Evolutionary conservation across 1,139 yeast species (phyloP).

Genomic region (Lodderomyces oxycetoniae): DNA sequence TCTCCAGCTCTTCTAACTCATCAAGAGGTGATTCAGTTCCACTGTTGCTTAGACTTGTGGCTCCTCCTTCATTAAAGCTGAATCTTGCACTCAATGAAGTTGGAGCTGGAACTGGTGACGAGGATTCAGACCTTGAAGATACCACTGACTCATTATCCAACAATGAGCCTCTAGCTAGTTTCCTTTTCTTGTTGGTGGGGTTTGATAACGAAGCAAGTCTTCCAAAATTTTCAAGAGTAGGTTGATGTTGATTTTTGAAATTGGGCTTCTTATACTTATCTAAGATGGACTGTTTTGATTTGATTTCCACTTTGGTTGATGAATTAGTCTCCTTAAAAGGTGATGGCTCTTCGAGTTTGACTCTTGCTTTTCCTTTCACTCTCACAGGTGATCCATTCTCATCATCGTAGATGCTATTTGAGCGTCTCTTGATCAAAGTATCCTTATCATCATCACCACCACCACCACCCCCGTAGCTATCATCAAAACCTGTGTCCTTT

Average conservation of each 20-base stretch:
- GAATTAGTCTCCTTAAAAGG: slow-evolving; percentile 18
- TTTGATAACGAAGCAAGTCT: slow-evolving; percentile 14
- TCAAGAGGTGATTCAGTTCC: slow-evolving; percentile 18
- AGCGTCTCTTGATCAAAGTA: not conserved
- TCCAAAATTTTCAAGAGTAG: slow-evolving; percentile 21
- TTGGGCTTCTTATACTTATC: slow-evolving; percentile 38
- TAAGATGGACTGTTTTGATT: slow-evolving; percentile 50
- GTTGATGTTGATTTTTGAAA: slow-evolving; percentile 25
- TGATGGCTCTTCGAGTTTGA: slow-evolving; percentile 17
- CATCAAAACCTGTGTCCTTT: slow-evolving; percentile 5
- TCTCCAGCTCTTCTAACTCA: slow-evolving; percentile 39
- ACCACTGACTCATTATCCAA: slow-evolving; percentile 13
- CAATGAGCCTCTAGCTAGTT: slow-evolving; percentile 33
- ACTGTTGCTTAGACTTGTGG: slow-evolving; percentile 3
- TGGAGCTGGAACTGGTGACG: slow-evolving; percentile 14
- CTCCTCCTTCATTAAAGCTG: slow-evolving; percentile 11
- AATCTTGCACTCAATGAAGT: slow-evolving; percentile 13
- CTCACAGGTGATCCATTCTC: slow-evolving; percentile 36
- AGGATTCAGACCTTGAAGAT: slow-evolving; percentile 11
- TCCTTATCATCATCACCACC: slow-evolving; percentile 1
- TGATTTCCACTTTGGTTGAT: slow-evolving; percentile 57
- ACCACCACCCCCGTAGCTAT: not conserved
- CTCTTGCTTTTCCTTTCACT: slow-evolving; percentile 29
- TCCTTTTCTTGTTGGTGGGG: slow-evolving; percentile 25
- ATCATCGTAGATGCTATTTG: slow-evolving; percentile 8